Evolutionary conservation across 2,329 filamentous ascomycete species (phyloP).

Genomic region (Hypoxylon sp.): DNA sequence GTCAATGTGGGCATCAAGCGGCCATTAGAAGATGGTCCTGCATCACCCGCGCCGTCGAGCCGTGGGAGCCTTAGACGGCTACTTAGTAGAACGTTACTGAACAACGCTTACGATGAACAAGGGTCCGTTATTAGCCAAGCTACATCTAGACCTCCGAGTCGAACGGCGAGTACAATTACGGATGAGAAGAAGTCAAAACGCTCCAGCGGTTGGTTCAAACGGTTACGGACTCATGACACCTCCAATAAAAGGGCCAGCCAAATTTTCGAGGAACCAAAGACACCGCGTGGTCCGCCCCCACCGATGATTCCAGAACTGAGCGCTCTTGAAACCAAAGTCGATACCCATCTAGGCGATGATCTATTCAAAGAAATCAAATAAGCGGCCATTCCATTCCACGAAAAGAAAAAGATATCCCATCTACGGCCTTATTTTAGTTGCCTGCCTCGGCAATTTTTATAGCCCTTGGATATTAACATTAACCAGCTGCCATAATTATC

Average conservation of each 20-base stretch:
- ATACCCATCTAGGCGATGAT: conserved; percentile 64
- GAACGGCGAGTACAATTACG: conserved; percentile 63
- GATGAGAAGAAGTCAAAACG: conserved; percentile 70
- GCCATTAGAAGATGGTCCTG: conserved; percentile 65
- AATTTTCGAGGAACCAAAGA: conserved; percentile 59
- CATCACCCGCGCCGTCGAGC: conserved; percentile 67
- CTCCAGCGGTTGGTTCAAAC: conserved; percentile 72
- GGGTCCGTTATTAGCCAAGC: conserved; percentile 56
- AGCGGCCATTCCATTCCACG: conserved; percentile 35
- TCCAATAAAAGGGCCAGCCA: conserved; percentile 61
- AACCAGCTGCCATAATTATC: conserved; percentile 42
- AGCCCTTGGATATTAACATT: conserved; percentile 36
- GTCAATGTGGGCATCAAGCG: conserved; percentile 62
- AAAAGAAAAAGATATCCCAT: conserved; percentile 28
- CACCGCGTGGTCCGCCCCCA: conserved; percentile 66
- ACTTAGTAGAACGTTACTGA: conserved; percentile 70
- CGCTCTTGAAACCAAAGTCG: conserved; percentile 66
- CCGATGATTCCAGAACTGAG: conserved; percentile 73
- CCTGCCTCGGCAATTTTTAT: conserved; percentile 17
- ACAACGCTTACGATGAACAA: conserved; percentile 65
- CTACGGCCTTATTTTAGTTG: conserved; percentile 34
- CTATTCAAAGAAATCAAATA: conserved; percentile 74
- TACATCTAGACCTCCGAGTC: conserved; percentile 64
- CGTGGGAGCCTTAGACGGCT: conserved; percentile 71
- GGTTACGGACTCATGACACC: conserved; percentile 61